phyloP scores from a whole-genome alignment of 768 basidiomycete species.

The Tylopilus vinaceipallidus region DNA sequence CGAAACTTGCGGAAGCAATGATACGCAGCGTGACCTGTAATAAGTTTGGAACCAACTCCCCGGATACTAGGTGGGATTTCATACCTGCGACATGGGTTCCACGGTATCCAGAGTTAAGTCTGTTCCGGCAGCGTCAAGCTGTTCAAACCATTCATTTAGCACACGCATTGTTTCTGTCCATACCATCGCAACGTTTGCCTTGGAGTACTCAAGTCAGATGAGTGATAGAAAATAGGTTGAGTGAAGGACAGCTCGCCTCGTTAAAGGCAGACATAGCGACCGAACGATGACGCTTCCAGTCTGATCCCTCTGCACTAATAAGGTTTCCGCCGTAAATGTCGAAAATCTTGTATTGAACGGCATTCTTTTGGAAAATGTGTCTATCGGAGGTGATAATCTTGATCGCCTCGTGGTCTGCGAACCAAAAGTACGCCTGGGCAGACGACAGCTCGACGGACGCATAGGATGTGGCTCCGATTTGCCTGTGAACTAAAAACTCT shows the following conservation, averaged over 20 bases:
- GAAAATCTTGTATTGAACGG: slow-evolving; percentile 38
- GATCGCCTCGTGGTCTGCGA: slow-evolving; percentile 21
- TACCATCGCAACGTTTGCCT: slow-evolving; percentile 35
- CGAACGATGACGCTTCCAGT: slow-evolving; percentile 48
- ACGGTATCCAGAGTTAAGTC: slow-evolving; percentile 7
- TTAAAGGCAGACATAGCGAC: slow-evolving; percentile 49
- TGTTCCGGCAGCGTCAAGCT: slow-evolving; percentile 27
- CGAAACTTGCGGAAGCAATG: slow-evolving; percentile 42
- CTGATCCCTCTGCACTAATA: slow-evolving; percentile 39
- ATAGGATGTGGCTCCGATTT: slow-evolving; percentile 37
- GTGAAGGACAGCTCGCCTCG: slow-evolving; percentile 34
- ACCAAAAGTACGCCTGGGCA: slow-evolving; percentile 37
- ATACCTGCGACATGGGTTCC: slow-evolving; percentile 14
- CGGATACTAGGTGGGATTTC: neutral
- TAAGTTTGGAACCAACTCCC: neutral
- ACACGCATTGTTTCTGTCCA: slow-evolving; percentile 36
- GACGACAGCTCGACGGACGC: slow-evolving; percentile 13
- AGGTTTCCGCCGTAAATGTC: slow-evolving; percentile 48
- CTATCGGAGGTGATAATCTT: slow-evolving; percentile 33
- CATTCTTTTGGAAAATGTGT: slow-evolving; percentile 40
- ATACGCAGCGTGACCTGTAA: slow-evolving; percentile 37
- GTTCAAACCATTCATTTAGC: slow-evolving; percentile 41
- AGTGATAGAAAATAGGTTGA: neutral
- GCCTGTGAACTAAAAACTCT: slow-evolving; percentile 34
- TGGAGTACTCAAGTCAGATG: neutral